Evolutionary conservation across 75 land plant species (phyloP).

Genomic region (Selaginella moellendorffii): DNA sequence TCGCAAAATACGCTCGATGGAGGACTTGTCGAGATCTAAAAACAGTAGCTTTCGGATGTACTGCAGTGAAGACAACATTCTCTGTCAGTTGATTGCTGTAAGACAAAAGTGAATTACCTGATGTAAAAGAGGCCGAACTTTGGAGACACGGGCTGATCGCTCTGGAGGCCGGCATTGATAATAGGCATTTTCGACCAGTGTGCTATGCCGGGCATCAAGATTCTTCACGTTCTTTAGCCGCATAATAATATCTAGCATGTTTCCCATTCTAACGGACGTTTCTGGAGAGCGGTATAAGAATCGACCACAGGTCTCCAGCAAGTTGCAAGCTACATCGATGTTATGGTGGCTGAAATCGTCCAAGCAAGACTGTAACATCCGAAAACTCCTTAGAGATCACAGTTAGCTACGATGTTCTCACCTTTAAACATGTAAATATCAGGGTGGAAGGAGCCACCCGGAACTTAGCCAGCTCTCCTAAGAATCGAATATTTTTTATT

Average conservation of each 20-base stretch:
- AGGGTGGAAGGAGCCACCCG: conserved; percentile 72
- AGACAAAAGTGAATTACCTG: conserved; percentile 35
- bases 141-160: conserved; percentile 72
- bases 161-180: conserved; percentile 97
- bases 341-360: conserved; percentile 98
- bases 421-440: conserved; percentile 88
- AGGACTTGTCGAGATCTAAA: conserved; percentile 71
- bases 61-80: conserved; percentile 41
- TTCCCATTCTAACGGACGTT: conserved; percentile 79
- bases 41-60: conserved; percentile 86
- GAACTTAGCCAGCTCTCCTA: conserved; percentile 97
- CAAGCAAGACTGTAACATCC: conserved; percentile 56
- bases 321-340: conserved; percentile 98
- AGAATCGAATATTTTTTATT: conserved; percentile 84
- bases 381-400: background rate
- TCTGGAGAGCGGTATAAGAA: conserved; percentile 91
- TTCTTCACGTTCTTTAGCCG: conserved; percentile 96
- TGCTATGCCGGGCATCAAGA: conserved; percentile 93
- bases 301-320: conserved; percentile 96
- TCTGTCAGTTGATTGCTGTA: too few relatives aligned
- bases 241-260: conserved; percentile 97
- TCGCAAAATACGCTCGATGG: conserved; percentile 75
- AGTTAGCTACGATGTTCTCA: conserved; percentile 20
- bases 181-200: conserved; percentile 97
- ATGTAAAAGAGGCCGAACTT: conserved; percentile 95